Percentiles rank a stretch among this genome's conserved stretches.
These are phyloP conservation scores for Xylaria palmicola DNA, from an alignment of 495 filamentous ascomycete genomes.

Conservation along the genomic window DNA sequence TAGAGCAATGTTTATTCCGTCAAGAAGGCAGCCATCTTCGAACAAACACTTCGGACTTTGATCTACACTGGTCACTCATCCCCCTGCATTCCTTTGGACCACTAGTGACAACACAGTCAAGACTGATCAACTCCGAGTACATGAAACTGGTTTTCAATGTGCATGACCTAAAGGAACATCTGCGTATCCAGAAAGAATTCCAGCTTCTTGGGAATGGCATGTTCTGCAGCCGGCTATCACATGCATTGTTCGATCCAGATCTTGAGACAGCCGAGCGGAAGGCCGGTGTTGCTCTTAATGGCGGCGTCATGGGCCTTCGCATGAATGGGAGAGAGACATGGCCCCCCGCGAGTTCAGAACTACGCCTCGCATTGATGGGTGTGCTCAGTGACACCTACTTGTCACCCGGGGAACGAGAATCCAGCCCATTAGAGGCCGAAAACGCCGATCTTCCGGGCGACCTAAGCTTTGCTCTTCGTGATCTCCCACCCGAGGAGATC, in stretches of 20 bases:
- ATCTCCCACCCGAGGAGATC: conserved; percentile 71
- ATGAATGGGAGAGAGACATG: conserved; percentile 74
- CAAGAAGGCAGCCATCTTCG: neutral
- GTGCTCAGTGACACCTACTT: conserved; percentile 74
- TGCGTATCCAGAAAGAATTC: conserved; percentile 74
- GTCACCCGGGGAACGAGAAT: conserved; percentile 16
- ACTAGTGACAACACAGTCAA: conserved; percentile 69
- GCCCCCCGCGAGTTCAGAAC: conserved; percentile 91
- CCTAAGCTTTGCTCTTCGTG: conserved; percentile 83
- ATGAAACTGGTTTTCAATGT: conserved; percentile 77
- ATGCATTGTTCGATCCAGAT: conserved; percentile 86
- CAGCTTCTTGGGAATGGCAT: conserved; percentile 82
- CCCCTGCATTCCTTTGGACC: conserved; percentile 75
- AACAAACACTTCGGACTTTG: conserved; percentile 41
- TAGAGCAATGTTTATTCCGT: conserved; percentile 27
- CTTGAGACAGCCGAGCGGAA: conserved; percentile 74
- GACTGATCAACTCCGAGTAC: conserved; percentile 71
- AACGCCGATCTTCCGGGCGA: conserved; percentile 67
- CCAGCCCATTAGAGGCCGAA: conserved; percentile 13
- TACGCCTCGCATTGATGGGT: conserved; percentile 84
- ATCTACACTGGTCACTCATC: conserved; percentile 68
- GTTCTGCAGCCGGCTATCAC: conserved; percentile 73
- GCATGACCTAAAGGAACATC: conserved; percentile 71
- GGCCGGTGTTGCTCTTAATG: conserved; percentile 63
- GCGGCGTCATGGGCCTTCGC: conserved; percentile 75